These are phyloP conservation scores for Paraphysoderma sedebokerense DNA, from an alignment of 371 early-diverging fungal species.

Conservation along the genomic window DNA sequence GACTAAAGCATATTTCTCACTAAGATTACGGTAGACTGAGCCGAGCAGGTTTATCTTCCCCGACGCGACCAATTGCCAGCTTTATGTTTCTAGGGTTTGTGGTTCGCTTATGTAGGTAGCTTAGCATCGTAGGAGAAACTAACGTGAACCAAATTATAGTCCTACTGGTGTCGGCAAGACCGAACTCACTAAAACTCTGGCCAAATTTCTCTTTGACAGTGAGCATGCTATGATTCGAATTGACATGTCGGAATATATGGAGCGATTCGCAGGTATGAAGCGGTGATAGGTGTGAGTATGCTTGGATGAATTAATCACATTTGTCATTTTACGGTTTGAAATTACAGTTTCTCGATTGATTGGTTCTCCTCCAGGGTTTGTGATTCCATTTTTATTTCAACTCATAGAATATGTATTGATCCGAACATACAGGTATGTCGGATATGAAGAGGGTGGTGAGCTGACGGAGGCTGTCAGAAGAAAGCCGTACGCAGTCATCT, in stretches of 20 bases:
- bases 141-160: background rate
- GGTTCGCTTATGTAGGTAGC: too few species aligned
- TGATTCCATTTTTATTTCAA: background rate
- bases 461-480: conserved; percentile 79
- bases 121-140: too few species aligned
- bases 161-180: conserved; percentile 21
- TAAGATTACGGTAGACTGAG: conserved; percentile 23
- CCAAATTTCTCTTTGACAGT: conserved; percentile 71
- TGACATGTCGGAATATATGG: conserved; percentile 89
- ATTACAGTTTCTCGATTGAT: conserved; percentile 65
- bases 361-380: conserved; percentile 69
- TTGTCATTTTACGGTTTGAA: background rate
- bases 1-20: background rate
- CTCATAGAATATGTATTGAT: conserved; percentile 49
- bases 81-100: conserved; percentile 87
- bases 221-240: conserved; percentile 68
- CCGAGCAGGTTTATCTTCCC: conserved; percentile 64
- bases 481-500: conserved; percentile 71
- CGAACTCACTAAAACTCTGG: conserved; percentile 78
- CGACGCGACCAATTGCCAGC: conserved; percentile 67
- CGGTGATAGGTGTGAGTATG: background rate
- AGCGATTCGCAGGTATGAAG: conserved; percentile 27
- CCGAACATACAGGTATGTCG: conserved; percentile 29
- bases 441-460: conserved; percentile 43
- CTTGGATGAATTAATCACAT: background rate